These are phyloP conservation scores for Polytrichum formosum DNA, from an alignment of 225 moss, liverwort and hornwort species.

Conservation along the genomic window DNA sequence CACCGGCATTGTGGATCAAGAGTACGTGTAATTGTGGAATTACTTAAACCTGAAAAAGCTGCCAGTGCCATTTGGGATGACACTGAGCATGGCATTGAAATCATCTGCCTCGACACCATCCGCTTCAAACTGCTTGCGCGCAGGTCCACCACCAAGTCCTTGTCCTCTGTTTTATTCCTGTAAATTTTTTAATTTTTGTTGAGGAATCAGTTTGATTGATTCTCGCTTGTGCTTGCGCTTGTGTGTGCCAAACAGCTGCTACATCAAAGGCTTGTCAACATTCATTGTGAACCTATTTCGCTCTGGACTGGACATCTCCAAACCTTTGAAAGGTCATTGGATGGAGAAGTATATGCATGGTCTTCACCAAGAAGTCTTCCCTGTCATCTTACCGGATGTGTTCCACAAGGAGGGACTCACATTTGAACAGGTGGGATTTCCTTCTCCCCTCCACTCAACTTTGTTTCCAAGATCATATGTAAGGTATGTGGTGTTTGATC, in stretches of 20 bases:
- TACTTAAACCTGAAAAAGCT: slow-evolving; percentile 51
- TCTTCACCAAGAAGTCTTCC: slow-evolving; percentile 55
- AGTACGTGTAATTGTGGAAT: slow-evolving; percentile 53
- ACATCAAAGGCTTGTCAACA: slow-evolving; percentile 54
- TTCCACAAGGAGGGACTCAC: slow-evolving; percentile 7
- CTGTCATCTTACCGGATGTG: slow-evolving; percentile 18
- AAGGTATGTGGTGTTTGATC: not conserved
- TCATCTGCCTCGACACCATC: slow-evolving; percentile 57
- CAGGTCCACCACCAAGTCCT: slow-evolving; percentile 20
- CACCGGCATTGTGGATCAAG: slow-evolving; percentile 44
- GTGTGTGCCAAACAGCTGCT: slow-evolving; percentile 26
- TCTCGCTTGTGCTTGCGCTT: too few species aligned
- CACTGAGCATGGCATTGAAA: slow-evolving; percentile 46
- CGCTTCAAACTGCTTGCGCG: slow-evolving; percentile 60
- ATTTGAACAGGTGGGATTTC: slow-evolving; percentile 11
- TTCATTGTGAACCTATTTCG: slow-evolving; percentile 57
- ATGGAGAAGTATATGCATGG: slow-evolving; percentile 55
- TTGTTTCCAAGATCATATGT: not conserved
- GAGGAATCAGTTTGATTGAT: too few species aligned
- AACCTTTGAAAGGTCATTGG: slow-evolving; percentile 49
- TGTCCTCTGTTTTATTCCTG: not conserved
- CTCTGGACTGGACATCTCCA: slow-evolving; percentile 44
- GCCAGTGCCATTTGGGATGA: slow-evolving; percentile 68
- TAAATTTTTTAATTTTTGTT: too few species aligned
- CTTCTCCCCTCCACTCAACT: not conserved